A percentile compares a stretch with the other conserved stretches of the same genome.
Evolutionary conservation across 331 rosid genomes (phyloP).

Genomic region (Phaseolus coccineus): DNA sequence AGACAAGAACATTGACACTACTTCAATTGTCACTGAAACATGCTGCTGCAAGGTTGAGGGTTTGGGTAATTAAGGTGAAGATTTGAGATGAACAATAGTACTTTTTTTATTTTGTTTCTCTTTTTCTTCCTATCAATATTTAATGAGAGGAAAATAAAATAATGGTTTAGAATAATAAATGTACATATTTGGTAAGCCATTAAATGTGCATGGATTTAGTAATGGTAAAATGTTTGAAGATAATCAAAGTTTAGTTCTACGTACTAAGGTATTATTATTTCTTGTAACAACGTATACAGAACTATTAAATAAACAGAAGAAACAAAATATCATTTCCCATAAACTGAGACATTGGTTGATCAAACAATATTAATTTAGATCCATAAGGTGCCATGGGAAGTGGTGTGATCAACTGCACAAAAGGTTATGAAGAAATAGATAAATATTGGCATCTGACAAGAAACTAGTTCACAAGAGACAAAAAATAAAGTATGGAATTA

Average conservation of each 20-base stretch:
- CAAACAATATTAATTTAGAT: slow-evolving; percentile 40
- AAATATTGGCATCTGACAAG: slow-evolving; percentile 35
- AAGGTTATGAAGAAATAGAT: slow-evolving; percentile 2
- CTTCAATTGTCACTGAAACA: no score
- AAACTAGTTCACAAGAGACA: slow-evolving; percentile 36
- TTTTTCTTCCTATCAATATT: background rate
- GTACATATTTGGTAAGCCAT: background rate
- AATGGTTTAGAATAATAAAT: background rate
- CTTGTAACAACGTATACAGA: background rate
- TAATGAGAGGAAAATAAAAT: slow-evolving; percentile 9
- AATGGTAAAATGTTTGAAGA: background rate
- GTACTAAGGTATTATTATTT: background rate
- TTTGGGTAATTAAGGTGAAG: no score
- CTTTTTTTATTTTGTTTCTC: background rate
- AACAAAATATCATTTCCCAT: slow-evolving; percentile 57
- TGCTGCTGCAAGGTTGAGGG: no score
- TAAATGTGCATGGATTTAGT: background rate
- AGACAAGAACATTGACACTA: no score
- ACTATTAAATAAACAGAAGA: slow-evolving; percentile 34
- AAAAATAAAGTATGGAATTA: background rate
- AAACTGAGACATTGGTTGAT: slow-evolving; percentile 39
- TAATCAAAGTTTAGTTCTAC: background rate
- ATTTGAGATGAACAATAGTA: background rate
- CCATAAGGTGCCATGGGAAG: slow-evolving; percentile 46
- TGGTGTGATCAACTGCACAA: slow-evolving; percentile 28